Evolutionary conservation across 805 yeast species (phyloP).

Genomic region (Cyberlindnera japonica): DNA sequence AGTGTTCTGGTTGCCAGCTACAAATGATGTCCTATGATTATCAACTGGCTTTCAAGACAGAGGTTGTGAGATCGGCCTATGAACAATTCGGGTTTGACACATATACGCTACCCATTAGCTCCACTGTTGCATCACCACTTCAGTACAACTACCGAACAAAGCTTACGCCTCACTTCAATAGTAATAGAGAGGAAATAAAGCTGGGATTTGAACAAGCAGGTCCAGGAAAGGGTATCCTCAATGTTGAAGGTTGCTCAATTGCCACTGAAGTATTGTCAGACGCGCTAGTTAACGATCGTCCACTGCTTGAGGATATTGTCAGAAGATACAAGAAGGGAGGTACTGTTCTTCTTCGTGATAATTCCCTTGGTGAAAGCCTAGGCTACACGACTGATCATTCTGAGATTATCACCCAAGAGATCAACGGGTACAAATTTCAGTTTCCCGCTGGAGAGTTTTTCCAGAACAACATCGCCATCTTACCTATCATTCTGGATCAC

Average conservation of each 20-base stretch:
- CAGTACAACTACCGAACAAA: constrained; percentile 80
- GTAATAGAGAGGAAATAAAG: constrained; percentile 53
- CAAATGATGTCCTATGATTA: constrained; percentile 70
- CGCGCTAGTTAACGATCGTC: constrained; percentile 69
- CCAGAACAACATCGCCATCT: constrained; percentile 90
- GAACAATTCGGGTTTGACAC: constrained; percentile 61
- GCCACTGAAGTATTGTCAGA: constrained; percentile 76
- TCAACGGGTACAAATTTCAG: constrained; percentile 68
- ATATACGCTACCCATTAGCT: constrained; percentile 44
- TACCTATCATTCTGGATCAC: constrained; percentile 75
- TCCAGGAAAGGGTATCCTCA: constrained; percentile 45
- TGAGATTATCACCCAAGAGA: constrained; percentile 69
- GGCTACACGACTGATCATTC: constrained; percentile 73
- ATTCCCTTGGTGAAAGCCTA: constrained; percentile 39
- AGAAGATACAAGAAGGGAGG: constrained; percentile 70
- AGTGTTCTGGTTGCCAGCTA: constrained; percentile 92
- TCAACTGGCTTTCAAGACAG: constrained; percentile 67
- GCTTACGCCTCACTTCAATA: constrained; percentile 90
- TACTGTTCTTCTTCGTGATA: constrained; percentile 79
- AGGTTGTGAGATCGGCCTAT: constrained; percentile 78
- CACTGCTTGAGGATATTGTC: constrained; percentile 40
- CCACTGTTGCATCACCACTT: constrained; percentile 74
- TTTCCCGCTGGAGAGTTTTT: constrained; percentile 96
- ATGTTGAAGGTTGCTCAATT: constrained; percentile 86
- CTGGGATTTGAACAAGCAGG: constrained; percentile 77